Evolutionary conservation across 176 grass and related monocot species (phyloP), one percentile per base, ranked within the genome.

Genomic region (Ananas comosus): DNA sequence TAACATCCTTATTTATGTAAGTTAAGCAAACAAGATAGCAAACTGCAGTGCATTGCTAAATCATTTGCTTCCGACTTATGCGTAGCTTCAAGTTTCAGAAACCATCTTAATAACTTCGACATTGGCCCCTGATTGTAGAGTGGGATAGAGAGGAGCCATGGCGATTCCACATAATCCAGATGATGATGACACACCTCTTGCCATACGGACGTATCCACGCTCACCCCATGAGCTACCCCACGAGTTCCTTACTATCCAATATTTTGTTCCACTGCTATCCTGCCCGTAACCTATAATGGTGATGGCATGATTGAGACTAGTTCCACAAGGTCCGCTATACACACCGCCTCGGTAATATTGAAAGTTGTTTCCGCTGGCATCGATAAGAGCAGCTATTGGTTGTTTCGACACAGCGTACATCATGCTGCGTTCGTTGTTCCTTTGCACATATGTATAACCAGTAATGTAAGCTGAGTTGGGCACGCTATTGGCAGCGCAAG

Each of bases 241-340:
- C 6, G 79, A 82, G 67, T 83, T 87, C 61, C 77, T 87, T 52
- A 83, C 72, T 12, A 87, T 64, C 85, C 85, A 87, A 49, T 63
- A 82, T 65, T 78, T 78, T 24, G 52, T 74, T 7, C 75, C 79
- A 0, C 21, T 70, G 1, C 8, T 21, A 2, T 79, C 79, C 9
- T 59, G 64, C 5, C 85, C 85, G 3, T 87, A 87, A 1, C 85
- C 85, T 10, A 87, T 80, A 22, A 72, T 50, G 14, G 80, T 71
- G 29, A 87, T 28, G 0, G 58, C 66, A n/a, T 87, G 85, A 33
- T 87, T 72, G 5, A 72, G 7, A 3, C 54, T 29, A 0, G 19
- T 18, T 4, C 75, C 80, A 2, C 80, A 82, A 0, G 80, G 29
- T 0, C 76, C 80, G 4, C 66, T 59, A 18, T 59, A 82, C n/a